phyloP scores from a whole-genome alignment of 2,329 filamentous ascomycete genomes.

The Lecanosticta acicola region DNA sequence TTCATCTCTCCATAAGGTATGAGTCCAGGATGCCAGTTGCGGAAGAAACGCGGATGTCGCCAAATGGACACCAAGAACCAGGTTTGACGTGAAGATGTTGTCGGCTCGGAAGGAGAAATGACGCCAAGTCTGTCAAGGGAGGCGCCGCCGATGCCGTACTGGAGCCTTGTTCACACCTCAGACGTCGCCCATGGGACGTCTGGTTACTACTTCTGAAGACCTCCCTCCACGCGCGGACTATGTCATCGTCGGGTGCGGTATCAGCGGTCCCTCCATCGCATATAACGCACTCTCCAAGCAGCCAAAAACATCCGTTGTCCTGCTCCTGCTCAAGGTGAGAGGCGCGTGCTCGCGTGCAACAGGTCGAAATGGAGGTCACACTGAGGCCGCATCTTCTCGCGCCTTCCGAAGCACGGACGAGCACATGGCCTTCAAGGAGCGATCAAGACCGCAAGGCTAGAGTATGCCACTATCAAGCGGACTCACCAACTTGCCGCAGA shows the following conservation, averaged over 20 bases:
- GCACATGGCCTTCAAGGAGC: conserved; percentile 12
- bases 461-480: background rate
- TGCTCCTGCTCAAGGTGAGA: conserved; percentile 17
- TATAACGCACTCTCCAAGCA: conserved; percentile 11
- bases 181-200: background rate
- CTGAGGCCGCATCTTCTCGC: conserved; percentile 15
- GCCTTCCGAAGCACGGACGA: conserved; percentile 13
- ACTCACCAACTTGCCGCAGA: background rate
- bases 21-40: too few species aligned
- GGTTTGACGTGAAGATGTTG: background rate
- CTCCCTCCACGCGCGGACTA: conserved; percentile 2
- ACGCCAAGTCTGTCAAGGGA: background rate
- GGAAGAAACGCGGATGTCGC: background rate
- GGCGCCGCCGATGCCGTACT: background rate
- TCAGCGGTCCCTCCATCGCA: conserved; percentile 18
- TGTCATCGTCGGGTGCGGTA: conserved; percentile 19
- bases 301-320: conserved; percentile 7
- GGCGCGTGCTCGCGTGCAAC: conserved; percentile 15
- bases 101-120: background rate
- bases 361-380: conserved; percentile 18
- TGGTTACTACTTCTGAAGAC: background rate
- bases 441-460: conserved; percentile 10
- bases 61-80: background rate
- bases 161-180: background rate
- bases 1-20: too few species aligned